These are phyloP conservation scores for Thozetella sp. DNA, from an alignment of 495 filamentous ascomycete species.

Conservation along the genomic window DNA sequence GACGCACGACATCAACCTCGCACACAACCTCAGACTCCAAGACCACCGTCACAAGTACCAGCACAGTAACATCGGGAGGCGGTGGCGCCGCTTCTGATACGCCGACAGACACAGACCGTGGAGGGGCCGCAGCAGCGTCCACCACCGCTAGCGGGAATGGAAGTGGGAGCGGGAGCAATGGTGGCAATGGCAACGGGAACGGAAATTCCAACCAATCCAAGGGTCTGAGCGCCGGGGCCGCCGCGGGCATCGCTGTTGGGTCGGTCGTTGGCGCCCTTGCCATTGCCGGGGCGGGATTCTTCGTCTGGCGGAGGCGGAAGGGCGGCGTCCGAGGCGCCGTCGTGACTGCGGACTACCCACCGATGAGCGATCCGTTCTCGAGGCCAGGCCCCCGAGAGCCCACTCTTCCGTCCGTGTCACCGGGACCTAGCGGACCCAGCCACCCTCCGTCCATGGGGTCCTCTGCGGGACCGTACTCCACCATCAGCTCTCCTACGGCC, in stretches of 20 bases:
- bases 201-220: background rate
- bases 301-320: conserved; percentile 13
- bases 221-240: conserved; percentile 16
- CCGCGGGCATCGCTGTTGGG: conserved; percentile 20
- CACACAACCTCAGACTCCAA: background rate
- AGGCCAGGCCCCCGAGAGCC: background rate
- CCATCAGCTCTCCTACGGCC: background rate
- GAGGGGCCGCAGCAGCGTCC: background rate
- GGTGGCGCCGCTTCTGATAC: no score
- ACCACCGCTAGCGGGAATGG: conserved; percentile 3
- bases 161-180: background rate
- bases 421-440: background rate
- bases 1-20: conserved; percentile 1
- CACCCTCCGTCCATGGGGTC: background rate
- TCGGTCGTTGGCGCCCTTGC: conserved; percentile 9
- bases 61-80: no score
- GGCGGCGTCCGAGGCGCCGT: conserved; percentile 18
- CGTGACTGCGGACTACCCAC: conserved; percentile 19
- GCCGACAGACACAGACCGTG: background rate
- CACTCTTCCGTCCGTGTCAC: background rate
- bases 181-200: conserved; percentile 1
- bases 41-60: background rate
- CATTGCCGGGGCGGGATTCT: conserved; percentile 12
- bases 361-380: conserved; percentile 2
- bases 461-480: background rate